Percentiles rank a stretch among this genome's conserved stretches.
Evolutionary conservation across 495 filamentous ascomycete species (phyloP).

Genomic region (Darksidea phi): DNA sequence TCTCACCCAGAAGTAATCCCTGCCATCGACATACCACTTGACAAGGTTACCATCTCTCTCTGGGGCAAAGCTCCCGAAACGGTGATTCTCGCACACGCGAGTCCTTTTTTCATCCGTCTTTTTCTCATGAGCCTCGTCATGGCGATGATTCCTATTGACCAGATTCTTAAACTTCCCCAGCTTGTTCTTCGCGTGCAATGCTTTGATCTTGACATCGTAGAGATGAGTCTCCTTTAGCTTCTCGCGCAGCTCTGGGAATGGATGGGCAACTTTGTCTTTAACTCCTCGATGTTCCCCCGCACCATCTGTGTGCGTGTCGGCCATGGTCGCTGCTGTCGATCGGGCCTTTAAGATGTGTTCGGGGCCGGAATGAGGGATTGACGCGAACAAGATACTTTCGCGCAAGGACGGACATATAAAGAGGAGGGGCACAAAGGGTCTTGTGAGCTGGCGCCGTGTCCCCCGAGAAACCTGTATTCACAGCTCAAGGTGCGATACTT

Average conservation of each 20-base stretch:
- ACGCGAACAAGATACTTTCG: background rate
- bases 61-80: slow-evolving; percentile 86
- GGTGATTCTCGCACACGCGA: slow-evolving; percentile 68
- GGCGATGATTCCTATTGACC: slow-evolving; percentile 87
- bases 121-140: slow-evolving; percentile 91
- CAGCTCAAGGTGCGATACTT: background rate
- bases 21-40: slow-evolving; percentile 96
- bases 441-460: background rate
- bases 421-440: background rate
- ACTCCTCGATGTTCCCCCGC: slow-evolving; percentile 19
- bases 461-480: background rate
- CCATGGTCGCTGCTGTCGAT: slow-evolving; percentile 2
- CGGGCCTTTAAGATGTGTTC: too few relatives aligned
- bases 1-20: slow-evolving; percentile 78
- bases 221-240: slow-evolving; percentile 66
- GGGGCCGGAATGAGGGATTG: too few relatives aligned
- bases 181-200: slow-evolving; percentile 70
- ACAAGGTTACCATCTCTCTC: slow-evolving; percentile 78
- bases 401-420: background rate
- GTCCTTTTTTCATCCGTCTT: slow-evolving; percentile 75
- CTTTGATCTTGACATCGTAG: slow-evolving; percentile 80
- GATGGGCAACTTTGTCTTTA: slow-evolving; percentile 33
- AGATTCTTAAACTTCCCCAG: slow-evolving; percentile 69
- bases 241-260: slow-evolving; percentile 36
- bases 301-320: slow-evolving; percentile 16